Evolutionary conservation across 192 early-diverging fungal species (phyloP).

Genomic region (Rhizophagus prolifer): DNA sequence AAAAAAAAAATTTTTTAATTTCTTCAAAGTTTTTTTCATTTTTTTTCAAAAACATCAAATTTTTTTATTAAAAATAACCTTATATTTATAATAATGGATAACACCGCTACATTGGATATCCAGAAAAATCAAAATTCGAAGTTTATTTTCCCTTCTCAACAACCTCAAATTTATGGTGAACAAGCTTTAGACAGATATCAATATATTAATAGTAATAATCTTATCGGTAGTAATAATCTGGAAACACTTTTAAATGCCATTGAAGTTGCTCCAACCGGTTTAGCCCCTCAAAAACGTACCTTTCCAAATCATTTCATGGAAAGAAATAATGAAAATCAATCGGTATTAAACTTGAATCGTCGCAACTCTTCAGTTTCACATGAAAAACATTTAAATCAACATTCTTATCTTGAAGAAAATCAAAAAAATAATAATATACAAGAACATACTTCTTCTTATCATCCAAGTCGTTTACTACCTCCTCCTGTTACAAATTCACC

Average conservation of each 20-base stretch:
- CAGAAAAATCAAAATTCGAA: constrained; percentile 14
- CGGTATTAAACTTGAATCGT: background rate
- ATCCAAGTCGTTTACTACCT: constrained; percentile 12
- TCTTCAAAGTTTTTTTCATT: background rate
- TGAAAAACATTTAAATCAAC: background rate
- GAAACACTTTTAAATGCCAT: constrained; percentile 29
- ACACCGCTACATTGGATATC: background rate
- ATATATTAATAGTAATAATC: constrained; percentile 14
- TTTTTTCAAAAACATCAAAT: background rate
- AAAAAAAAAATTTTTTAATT: background rate
- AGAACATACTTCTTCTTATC: background rate
- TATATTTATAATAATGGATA: background rate
- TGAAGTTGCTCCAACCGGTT: background rate
- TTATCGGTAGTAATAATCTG: constrained; percentile 18
- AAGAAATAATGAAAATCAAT: background rate
- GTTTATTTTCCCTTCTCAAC: constrained; percentile 20
- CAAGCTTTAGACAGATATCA: constrained; percentile 22
- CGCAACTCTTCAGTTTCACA: background rate
- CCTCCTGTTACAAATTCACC: background rate
- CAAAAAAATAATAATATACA: background rate
- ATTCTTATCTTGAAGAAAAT: background rate
- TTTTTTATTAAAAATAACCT: background rate
- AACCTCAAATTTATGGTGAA: constrained; percentile 31
- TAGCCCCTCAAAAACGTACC: background rate
- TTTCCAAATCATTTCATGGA: background rate